These are phyloP conservation scores for Phoma sp. DNA, from an alignment of 2,329 filamentous ascomycete genomes.

Conservation along the genomic window DNA sequence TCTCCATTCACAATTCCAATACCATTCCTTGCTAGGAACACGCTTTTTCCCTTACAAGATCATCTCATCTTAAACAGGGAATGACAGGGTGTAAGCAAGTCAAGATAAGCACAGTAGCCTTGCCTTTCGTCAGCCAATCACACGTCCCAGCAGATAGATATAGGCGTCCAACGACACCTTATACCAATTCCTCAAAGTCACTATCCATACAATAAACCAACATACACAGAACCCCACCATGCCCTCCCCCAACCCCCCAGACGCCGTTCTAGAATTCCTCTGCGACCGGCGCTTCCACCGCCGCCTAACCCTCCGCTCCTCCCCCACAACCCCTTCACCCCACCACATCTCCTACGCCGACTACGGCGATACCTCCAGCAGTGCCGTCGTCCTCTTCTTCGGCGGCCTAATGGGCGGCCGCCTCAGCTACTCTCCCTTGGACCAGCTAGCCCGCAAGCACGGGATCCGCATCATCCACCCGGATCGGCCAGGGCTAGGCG, in stretches of 20 bases:
- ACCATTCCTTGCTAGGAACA: too few relatives aligned
- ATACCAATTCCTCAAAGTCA: too few relatives aligned
- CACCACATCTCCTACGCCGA: slow-evolving; percentile 16
- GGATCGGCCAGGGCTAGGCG: slow-evolving; percentile 31
- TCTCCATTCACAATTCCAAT: too few relatives aligned
- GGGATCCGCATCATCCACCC: slow-evolving; percentile 29
- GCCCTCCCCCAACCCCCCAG: background rate
- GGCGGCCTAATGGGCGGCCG: slow-evolving; percentile 27
- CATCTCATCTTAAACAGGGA: too few relatives aligned
- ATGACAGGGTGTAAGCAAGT: too few relatives aligned
- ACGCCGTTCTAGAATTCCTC: slow-evolving; percentile 5
- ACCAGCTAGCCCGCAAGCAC: slow-evolving; percentile 23
- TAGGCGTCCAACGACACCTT: too few relatives aligned
- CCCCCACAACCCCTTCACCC: background rate
- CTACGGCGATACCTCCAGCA: slow-evolving; percentile 26
- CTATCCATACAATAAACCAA: too few relatives aligned
- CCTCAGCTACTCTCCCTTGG: slow-evolving; percentile 25
- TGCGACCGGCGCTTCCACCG: slow-evolving; percentile 18
- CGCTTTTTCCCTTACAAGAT: too few relatives aligned
- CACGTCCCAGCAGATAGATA: too few relatives aligned
- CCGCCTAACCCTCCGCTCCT: background rate
- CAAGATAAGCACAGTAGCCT: too few relatives aligned
- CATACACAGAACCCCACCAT: too few relatives aligned
- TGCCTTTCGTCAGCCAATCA: too few relatives aligned
- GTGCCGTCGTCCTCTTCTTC: slow-evolving; percentile 31